phyloP scores from a whole-genome alignment of 352 stramenopile species.

The Phytophthora pini region DNA sequence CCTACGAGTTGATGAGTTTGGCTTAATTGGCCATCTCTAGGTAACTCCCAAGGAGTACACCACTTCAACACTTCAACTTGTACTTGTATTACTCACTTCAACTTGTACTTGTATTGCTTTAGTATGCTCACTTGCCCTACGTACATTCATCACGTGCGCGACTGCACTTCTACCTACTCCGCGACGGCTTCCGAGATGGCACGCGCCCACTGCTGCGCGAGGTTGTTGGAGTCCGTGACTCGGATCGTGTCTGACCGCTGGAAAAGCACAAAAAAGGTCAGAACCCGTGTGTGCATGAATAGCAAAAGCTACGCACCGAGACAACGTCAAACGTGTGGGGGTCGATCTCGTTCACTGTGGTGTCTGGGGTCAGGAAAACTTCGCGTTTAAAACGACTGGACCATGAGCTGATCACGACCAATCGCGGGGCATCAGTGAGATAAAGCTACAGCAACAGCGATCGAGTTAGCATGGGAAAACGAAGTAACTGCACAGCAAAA shows the following conservation, averaged over 20 bases:
- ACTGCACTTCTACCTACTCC: conserved; percentile 25
- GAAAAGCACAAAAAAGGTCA: conserved; percentile 13
- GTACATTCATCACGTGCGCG: background rate
- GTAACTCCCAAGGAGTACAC: background rate
- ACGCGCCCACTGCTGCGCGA: conserved; percentile 67
- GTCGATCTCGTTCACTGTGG: conserved; percentile 73
- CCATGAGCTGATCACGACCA: conserved; percentile 75
- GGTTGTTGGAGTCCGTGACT: conserved; percentile 64
- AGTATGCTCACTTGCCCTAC: conserved; percentile 2
- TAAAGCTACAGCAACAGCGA: conserved; percentile 47
- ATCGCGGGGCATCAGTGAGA: conserved; percentile 72
- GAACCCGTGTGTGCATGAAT: background rate
- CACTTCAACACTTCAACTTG: conserved; percentile 13
- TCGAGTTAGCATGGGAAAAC: background rate
- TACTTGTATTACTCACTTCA: background rate
- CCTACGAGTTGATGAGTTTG: background rate
- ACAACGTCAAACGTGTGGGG: conserved; percentile 82
- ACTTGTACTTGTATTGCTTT: background rate
- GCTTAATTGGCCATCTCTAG: background rate
- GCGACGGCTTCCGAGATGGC: conserved; percentile 48
- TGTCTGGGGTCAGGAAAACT: conserved; percentile 64
- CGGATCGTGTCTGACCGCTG: conserved; percentile 70
- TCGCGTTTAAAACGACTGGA: conserved; percentile 80
- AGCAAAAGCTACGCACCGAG: conserved; percentile 47
- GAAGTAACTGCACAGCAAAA: background rate